Base-by-base conservation (phyloP, 2,329 filamentous ascomycete species). In the Xylaria sp. region DNA sequence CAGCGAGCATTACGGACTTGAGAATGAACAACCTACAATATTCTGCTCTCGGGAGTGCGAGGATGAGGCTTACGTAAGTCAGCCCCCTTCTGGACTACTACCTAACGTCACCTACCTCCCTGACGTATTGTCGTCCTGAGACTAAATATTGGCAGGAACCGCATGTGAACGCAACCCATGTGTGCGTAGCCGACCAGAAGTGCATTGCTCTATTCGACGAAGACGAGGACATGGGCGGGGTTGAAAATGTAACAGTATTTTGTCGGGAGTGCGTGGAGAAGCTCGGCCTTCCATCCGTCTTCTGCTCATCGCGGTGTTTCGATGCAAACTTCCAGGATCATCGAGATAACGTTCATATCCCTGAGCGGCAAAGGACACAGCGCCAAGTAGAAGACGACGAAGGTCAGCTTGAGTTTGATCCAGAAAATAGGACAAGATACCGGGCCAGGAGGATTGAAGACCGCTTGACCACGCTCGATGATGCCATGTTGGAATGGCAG, bases 31-130 rank as follows among this genome's bases (percentile, higher is more conserved):
- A 34, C 60, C 76, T 50, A 74, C 73, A 2, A 65, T 78, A 7
- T 81, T 78, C 58, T 80, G 78, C 63, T 77, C 76, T 1, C 69
- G 75, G 6, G 68, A 68, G 20, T 80, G 78, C 57, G 69, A 69
- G 22, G 65, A 71, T 6, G 67, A 71, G 38, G 72, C 71, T 45
- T 72, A 75, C 44, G 78, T 80, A 65, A 64, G 76, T 72, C 7
- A 29, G 5, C 39, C 39, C 50, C 2, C 37, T 44, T 24, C 17
- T 19, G 22, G 8, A 13, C n/a, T 45, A 19, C 38, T 44, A 1
- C 2, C 7, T 19, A 16, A n/a, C 8, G 21, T 19, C 17, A 42
- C n/a, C n/a, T n/a, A n/a, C n/a, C n/a, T n/a, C n/a, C n/a, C n/a
- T n/a, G n/a, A n/a, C n/a, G n/a, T n/a, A n/a, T n/a, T 24, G 8